Evolutionary conservation across 2,329 filamentous ascomycete species (phyloP), one percentile per base, ranked within the genome.

Genomic region (Cyanodermella asteris): DNA sequence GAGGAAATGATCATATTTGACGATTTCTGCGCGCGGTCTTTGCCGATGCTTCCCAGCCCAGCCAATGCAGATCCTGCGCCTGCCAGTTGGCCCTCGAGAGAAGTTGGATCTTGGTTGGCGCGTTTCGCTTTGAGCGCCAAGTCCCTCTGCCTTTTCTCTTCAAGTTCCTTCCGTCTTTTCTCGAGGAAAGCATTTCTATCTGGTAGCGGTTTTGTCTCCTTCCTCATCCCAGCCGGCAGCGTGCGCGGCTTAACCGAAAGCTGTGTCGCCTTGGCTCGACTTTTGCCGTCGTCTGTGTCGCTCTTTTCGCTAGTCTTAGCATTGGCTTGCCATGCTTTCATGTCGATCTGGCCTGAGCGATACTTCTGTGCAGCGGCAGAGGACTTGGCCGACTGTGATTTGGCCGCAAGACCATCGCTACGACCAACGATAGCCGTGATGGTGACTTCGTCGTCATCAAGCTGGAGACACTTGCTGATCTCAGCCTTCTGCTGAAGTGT

Each of bases 1-100:
- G 66, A 72, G 5, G 65, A 71, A 20, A 93, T 77, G 80, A 94
- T 91, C 46, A 94, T 80, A 34, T 84, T 80, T 40, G 72, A 75
- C 34, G 75, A 75, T 33, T 62, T 61, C 2, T 65, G 63, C 3
- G 65, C 61, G 40, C 84, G 74, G 27, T 87, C 80, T 47, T 84
- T 87, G 30, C 77, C 78, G 28, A 64, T 55, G 18, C 74, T 59
- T 10, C 51, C 65, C 24, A 90, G 60, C 14, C 71, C 72, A 33
- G 65, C 61, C 7, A 87, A 51, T 12, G 75, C 80, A 30, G 78
- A 87, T 3, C 78, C 78, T 43, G 81, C 77, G 30, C 77, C 72
- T 6, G 62, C 53, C n/a, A 70, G 70, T 16, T 62, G 58, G 23
- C 55, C 46, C 13, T 51, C 42, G 36, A 60, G 51, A 30, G 60